phyloP scores from a whole-genome alignment of 495 filamentous ascomycete genomes.

The Jackrogersella multiformis region DNA sequence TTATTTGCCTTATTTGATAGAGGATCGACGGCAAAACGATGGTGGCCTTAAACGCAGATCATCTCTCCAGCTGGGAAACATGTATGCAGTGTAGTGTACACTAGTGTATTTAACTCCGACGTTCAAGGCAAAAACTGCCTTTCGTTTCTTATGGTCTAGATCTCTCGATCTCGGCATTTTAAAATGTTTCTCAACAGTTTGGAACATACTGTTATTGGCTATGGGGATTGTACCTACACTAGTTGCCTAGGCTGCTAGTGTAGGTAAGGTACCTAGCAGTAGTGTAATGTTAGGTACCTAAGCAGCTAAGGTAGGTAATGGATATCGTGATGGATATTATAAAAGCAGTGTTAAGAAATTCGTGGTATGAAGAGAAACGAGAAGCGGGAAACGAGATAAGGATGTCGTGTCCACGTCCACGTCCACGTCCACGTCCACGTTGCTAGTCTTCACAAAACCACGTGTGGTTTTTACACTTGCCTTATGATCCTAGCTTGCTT shows the following conservation, averaged over 20 bases:
- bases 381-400: too few relatives aligned
- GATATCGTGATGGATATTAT: too few relatives aligned
- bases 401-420: too few relatives aligned
- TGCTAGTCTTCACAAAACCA: not conserved
- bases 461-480: constrained; percentile 3
- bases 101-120: constrained; percentile 31
- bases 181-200: constrained; percentile 14
- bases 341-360: too few relatives aligned
- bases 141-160: constrained; percentile 22
- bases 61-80: constrained; percentile 39
- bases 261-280: too few relatives aligned
- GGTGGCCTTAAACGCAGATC: constrained; percentile 36
- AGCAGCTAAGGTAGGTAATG: too few relatives aligned
- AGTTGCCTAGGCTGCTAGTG: too few relatives aligned
- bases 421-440: not conserved
- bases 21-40: constrained; percentile 29
- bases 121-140: constrained; percentile 15
- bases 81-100: too few relatives aligned
- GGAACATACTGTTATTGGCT: not conserved
- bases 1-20: constrained; percentile 36
- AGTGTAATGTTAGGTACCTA: too few relatives aligned
- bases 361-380: too few relatives aligned
- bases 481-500: not conserved
- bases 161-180: constrained; percentile 29
- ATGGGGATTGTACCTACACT: not conserved